Evolutionary conservation across 768 basidiomycete genomes (phyloP), one percentile per base, ranked within the genome.

Genomic region (Pisolithus microcarpus): DNA sequence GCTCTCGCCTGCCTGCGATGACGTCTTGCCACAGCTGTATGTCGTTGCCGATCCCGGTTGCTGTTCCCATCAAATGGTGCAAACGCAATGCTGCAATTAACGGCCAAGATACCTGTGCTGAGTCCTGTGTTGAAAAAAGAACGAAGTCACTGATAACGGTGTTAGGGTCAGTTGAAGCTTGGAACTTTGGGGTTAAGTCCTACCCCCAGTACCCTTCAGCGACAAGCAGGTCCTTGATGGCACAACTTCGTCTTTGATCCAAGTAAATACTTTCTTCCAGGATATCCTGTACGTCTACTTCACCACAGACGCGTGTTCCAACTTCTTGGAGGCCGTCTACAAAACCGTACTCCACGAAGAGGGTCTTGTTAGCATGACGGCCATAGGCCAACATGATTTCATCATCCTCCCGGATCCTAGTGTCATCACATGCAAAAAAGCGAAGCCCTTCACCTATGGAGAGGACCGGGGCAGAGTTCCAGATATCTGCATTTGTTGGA

Each of bases 301-400:
- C 84, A 15, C 78, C 79, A 6, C 67, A 58, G 28, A 68, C 61
- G 9, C 55, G 55, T 6, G 53, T 47, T 8, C 52, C 63, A 10
- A 69, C 63, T 10, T 62, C 49, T 8, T 65, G 56, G 15, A 71
- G 57, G 15, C 55, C 26, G 56, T 77, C 75, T 30, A 87, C 76
- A 63, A 98, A 98, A 0, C 94, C 95, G 66, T 98, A 98, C 64
- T 98, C 95, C 19, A 82, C 75, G 62, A 93, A 87, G 21, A 97
- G 65, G 3, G 77, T 84, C 38, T 77, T 74, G 56, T 92, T 94
- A 23, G 82, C 69, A 66, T 95, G 93, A 6, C 70, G 63, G 0
- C 92, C 93, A 58, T 98, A 98, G 46, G 77, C 78, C 52, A 97
- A 73, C 39, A 77, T 78, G 2, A 96, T 66, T 61, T 97, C 87